phyloP scores from a whole-genome alignment of 2,329 filamentous ascomycete genomes.

The Cladosporium sphaerospermum region DNA sequence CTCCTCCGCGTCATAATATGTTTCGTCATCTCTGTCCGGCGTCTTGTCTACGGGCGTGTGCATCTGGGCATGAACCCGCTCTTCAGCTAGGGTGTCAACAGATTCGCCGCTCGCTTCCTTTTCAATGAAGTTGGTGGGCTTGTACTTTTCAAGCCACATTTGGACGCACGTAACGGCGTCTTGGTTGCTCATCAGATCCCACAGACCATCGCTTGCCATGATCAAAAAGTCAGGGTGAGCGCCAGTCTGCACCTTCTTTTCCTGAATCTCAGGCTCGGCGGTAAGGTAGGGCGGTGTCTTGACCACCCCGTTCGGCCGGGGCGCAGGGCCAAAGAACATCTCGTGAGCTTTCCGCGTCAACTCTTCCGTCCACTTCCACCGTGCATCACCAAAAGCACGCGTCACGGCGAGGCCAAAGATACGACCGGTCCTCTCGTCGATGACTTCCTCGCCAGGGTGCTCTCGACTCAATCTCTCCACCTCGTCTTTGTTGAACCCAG shows the following conservation, averaged over 20 bases:
- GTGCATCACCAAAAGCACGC: slow-evolving; percentile 61
- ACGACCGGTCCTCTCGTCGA: slow-evolving; percentile 50
- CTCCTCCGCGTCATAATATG: slow-evolving; percentile 32
- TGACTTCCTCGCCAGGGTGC: slow-evolving; percentile 58
- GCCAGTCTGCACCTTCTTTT: slow-evolving; percentile 44
- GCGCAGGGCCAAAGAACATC: slow-evolving; percentile 46
- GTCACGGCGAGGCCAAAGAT: slow-evolving; percentile 57
- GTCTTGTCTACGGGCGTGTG: slow-evolving; percentile 8
- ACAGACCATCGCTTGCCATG: slow-evolving; percentile 61
- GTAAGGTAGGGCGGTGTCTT: slow-evolving; percentile 61
- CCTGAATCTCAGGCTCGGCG: slow-evolving; percentile 59
- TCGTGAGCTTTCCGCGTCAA: slow-evolving; percentile 40
- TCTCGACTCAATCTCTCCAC: slow-evolving; percentile 47
- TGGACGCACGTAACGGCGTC: slow-evolving; percentile 41
- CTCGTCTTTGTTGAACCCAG: slow-evolving; percentile 56
- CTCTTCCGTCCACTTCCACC: slow-evolving; percentile 59
- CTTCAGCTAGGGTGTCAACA: not conserved
- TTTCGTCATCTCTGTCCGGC: slow-evolving; percentile 27
- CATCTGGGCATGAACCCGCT: not conserved
- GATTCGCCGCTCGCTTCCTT: slow-evolving; percentile 8
- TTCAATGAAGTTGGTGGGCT: slow-evolving; percentile 19
- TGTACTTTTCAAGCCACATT: slow-evolving; percentile 46
- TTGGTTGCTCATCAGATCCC: slow-evolving; percentile 34
- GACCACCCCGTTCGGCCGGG: slow-evolving; percentile 36
- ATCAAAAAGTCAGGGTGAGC: slow-evolving; percentile 54